Evolutionary conservation across 1,284 basidiomycete species (phyloP), one percentile per base, ranked within the genome.

Genomic region (Cutaneotrichosporon cutaneum): DNA sequence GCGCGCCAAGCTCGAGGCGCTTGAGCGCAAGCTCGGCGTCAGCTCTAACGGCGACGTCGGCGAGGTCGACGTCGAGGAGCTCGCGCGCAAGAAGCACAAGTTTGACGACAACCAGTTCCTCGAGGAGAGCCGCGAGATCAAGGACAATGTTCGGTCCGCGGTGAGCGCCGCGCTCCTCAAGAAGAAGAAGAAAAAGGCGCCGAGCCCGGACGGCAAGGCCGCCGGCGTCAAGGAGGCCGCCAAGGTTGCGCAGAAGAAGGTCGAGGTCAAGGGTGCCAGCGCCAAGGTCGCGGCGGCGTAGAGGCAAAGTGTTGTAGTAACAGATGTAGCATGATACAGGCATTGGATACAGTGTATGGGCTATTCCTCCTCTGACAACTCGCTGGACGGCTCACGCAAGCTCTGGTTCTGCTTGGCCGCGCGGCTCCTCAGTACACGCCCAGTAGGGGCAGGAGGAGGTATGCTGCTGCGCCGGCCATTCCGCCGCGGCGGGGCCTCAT

Each of bases 51-150:
- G 70, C 32, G 59, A 82, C 63, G 67, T 86, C 0, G 84, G 85
- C 26, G 72, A 77, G 47, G 72, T 81, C 18, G 80, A 81, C 56
- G 58, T 81, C 54, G 72, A 81, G 82, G 60, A 76, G 33, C 64
- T 79, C 36, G 85, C 87, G 0, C 88, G 89, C 32, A 88, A 85
- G 81, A 96, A 95, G 77, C 88, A 91, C 69, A 86, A 92, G 45
- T 87, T 98, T 59, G 93, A 98, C 55, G 95, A 99, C 74, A 88
- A 86, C 13, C 88, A 95, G 77, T 98, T 90, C 73, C 77, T 99
- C 39, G 94, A 97, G 73, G 89, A 97, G 81, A 94, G 89, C 72
- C 83, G 86, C 73, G 94, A 97, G 73, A 87, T 98, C 51, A 92
- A 94, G 11, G 94, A 96, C 67, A 88, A 86, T 68, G 95, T 98